Base-by-base conservation (phyloP, 2,329 filamentous ascomycete genomes). In the Colletotrichum tropicicola region DNA sequence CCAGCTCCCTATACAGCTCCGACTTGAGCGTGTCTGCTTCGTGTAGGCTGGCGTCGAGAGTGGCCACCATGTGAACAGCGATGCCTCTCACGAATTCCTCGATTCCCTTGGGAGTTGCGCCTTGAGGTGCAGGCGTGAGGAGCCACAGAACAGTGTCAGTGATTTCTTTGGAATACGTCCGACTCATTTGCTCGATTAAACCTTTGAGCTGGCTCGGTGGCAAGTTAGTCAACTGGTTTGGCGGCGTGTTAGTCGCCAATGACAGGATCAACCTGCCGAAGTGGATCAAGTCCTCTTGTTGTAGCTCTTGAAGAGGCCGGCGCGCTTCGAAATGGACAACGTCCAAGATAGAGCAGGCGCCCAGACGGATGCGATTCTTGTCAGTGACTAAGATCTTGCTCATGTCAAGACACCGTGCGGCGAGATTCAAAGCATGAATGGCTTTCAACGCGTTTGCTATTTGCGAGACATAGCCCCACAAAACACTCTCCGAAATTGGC, bases 401-500 rank as follows among this genome's bases (percentile, higher is more conserved):
- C 12, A 92, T 85, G 64, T 96, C 93, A 47, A 99, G 89, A 55
- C 95, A 91, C 51, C 94, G 88, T 37, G 94, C 95, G 21, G 96
- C 95, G 41, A 98, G 83, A 19, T 92, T 92, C 59, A 86, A 87
- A 12, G 86, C 85, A 74, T 99, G 96, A 39, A 99, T 95, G 0
- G 92, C 87, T 74, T 93, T 95, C 35, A 99, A 82, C 1, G 93
- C 96, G 68, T 92, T 96, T 39, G 93, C 90, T 66, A 99, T 91
- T 76, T 99, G 96, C 6, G 94, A 91, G 65, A 98, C 89, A 75
- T 98, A 99, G 45, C 89, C 89, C 96, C 96, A 99, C 2, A 99
- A 79, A 1, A 93, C 84, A 59, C 89, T 87, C 76, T 98, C 95
- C 3, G 87, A 78, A 21, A 94, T 78, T 3, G 81, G 76, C 1